Evolutionary conservation across 2,329 filamentous ascomycete genomes (phyloP), one percentile per base, ranked within the genome.

Genomic region (Hirsutella minnesotensis): DNA sequence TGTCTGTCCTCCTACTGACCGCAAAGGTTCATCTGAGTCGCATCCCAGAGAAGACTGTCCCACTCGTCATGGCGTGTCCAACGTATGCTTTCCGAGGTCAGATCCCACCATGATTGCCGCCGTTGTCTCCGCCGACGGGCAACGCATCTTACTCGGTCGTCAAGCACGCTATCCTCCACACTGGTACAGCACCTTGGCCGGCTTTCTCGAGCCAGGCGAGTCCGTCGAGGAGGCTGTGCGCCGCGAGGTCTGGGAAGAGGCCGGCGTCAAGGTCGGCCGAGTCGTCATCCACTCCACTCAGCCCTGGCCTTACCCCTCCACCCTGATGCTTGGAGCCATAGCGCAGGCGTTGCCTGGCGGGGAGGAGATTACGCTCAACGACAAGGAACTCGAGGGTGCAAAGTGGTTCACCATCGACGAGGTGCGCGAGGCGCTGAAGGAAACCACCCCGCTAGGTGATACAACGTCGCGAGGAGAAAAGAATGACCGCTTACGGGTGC

Each of bases 41-140:
- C 61, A 61, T 21, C 67, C 75, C 35, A 79, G 87, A 9, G 73
- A 72, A 1, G 73, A 82, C 16, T 98, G 92, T 63, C 80, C 77
- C 8, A 94, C 89, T 1, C 78, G 92, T 42, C 83, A 79, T 33
- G 88, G 86, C 21, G 68, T 98, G 38, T 94, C 88, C 27, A 98
- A 98, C 64, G 72, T 95, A 42, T 83, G 75, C 56, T 96, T 95
- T 70, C 90, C 90, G 3, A 79, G 89, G 40, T 95, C 90, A 2
- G 89, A 95, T 54, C 88, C 89, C 1, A 94, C 87, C 22, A 88
- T 96, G 60, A 98, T 98, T 64, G 89, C 94, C 66, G 90, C 89
- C 1, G 82, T 95, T 10, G 77, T 96, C 27, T 94, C 84, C 42
- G 72, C 81, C 40, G 86, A 94, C 52, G 83, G 83, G 40, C 75